A percentile compares a stretch with the other conserved stretches of the same genome.
Conservation (phyloP, 768 basidiomycete species). For the Solioccasus polychromus region DNA sequence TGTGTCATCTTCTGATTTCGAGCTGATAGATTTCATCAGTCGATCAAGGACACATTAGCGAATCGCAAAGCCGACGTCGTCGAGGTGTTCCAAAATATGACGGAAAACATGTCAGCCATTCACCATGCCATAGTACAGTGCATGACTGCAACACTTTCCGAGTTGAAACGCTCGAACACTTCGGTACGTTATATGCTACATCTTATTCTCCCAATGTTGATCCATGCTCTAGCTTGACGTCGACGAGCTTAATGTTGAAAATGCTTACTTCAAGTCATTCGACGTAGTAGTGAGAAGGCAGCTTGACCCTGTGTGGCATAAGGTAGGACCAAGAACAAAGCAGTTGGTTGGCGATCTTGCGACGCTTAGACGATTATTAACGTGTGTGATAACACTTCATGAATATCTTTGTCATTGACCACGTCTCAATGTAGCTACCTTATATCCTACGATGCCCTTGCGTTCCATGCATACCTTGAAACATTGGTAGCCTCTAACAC, state of each 20-base stretch:
- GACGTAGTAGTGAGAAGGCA: constrained; percentile 85
- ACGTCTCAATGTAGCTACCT: constrained; percentile 46
- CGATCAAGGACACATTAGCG: constrained; percentile 78
- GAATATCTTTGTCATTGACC: not conserved
- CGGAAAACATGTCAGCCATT: constrained; percentile 86
- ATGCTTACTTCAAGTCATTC: constrained; percentile 92
- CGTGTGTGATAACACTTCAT: constrained; percentile 43
- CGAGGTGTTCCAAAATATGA: constrained; percentile 84
- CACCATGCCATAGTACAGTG: constrained; percentile 92
- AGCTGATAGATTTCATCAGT: constrained; percentile 76
- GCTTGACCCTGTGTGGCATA: constrained; percentile 94
- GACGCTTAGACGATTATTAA: constrained; percentile 76
- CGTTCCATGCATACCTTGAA: constrained; percentile 90
- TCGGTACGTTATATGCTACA: constrained; percentile 37
- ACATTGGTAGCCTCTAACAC: constrained; percentile 71
- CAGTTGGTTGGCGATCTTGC: constrained; percentile 88
- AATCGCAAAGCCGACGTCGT: constrained; percentile 87
- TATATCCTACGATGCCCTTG: constrained; percentile 85
- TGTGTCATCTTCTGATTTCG: not conserved
- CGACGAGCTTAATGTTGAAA: constrained; percentile 89
- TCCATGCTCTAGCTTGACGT: constrained; percentile 70
- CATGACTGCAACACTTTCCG: constrained; percentile 85
- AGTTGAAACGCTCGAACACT: constrained; percentile 85
- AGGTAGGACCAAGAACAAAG: constrained; percentile 89
- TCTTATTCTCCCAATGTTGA: not conserved